Percentiles rank a stretch among this genome's conserved stretches.
These are phyloP conservation scores for Irpex sp. DNA, from an alignment of 1,284 basidiomycete species.

Conservation along the genomic window DNA sequence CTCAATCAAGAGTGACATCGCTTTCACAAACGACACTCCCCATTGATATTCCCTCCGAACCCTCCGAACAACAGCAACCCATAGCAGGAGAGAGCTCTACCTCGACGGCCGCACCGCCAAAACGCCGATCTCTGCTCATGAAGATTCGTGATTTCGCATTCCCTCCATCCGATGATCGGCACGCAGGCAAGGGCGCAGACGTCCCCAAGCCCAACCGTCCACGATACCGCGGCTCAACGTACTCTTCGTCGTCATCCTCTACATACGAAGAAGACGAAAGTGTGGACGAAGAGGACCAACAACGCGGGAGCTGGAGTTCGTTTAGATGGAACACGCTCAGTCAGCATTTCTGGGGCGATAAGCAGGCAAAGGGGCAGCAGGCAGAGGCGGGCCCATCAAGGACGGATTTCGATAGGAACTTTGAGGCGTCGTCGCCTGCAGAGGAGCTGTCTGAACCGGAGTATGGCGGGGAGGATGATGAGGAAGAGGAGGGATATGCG, in stretches of 20 bases:
- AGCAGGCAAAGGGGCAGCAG: conserved; percentile 12
- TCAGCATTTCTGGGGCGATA: conserved; percentile 29
- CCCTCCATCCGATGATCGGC: conserved; percentile 46
- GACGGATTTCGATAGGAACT: conserved; percentile 48
- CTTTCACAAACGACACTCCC: conserved; percentile 12
- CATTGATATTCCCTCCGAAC: neutral
- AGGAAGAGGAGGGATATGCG: conserved; percentile 21
- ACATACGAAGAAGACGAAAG: conserved; percentile 20
- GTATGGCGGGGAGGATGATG: conserved; percentile 21
- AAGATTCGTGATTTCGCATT: conserved; percentile 66
- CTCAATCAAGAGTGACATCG: conserved; percentile 24
- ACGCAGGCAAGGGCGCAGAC: conserved; percentile 48
- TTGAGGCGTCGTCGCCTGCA: conserved; percentile 29
- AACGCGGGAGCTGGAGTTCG: conserved; percentile 35
- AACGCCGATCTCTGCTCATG: conserved; percentile 30
- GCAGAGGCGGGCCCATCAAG: conserved; percentile 32
- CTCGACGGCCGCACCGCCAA: conserved; percentile 18
- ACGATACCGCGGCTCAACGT: conserved; percentile 31
- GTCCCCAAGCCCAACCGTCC: conserved; percentile 49
- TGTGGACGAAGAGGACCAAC: conserved; percentile 25
- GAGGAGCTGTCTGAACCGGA: conserved; percentile 28
- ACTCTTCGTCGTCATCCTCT: conserved; percentile 27
- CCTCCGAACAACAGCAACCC: conserved; percentile 4
- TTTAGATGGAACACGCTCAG: conserved; percentile 41
- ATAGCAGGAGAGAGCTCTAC: conserved; percentile 19